Base-by-base conservation (phyloP, 306 rosid species). In the Quercus variabilis region DNA sequence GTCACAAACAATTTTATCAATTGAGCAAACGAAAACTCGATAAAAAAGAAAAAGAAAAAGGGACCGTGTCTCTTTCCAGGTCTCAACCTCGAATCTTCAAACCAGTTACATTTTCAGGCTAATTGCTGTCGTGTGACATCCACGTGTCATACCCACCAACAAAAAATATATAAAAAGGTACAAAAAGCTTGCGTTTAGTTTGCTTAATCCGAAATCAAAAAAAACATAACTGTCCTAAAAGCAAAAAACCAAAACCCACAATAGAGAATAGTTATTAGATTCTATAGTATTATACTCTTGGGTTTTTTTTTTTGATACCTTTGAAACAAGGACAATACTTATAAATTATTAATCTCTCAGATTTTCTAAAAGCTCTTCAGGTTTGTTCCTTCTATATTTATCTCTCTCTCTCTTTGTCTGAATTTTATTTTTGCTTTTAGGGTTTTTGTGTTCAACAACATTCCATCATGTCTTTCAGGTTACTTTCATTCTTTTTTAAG, bases 381-480 rank as follows among this genome's bases (percentile, higher is more conserved):
- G 85, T 80, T 67, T 17, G 77, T 71, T 8, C 28, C 20, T 3
- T 33, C 3, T 2, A 13, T 41, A 38, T 6, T 1, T 38, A 2
- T 41, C 3, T 41, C 3, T 41, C 11, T 38, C 10, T 41, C 3
- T 65, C 35, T 74, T 23, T 25, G 11, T 41, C 73, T 3, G 43
- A 76, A 55, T 80, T 83, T 41, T 8, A 0, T 41, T 2, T 59
- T 80, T 82, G 1, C 20, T 73, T 84, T 77, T 87, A 83, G 91
- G 92, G 90, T 80, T 87, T 82, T 78, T 56, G 78, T 77, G 73
- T 82, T 81, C 74, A 30, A 60, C 43, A n/a, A 55, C 43, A 17
- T 75, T 59, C 71, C 72, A 28, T 55, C 78, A 74, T 81, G 79
- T 64, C 77, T 52, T 64, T 78, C 78, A 78, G 80, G 80, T 86